Evolutionary conservation across 345 rosid genomes (phyloP), one percentile per base, ranked within the genome.

Genomic region (Camelina laxa): DNA sequence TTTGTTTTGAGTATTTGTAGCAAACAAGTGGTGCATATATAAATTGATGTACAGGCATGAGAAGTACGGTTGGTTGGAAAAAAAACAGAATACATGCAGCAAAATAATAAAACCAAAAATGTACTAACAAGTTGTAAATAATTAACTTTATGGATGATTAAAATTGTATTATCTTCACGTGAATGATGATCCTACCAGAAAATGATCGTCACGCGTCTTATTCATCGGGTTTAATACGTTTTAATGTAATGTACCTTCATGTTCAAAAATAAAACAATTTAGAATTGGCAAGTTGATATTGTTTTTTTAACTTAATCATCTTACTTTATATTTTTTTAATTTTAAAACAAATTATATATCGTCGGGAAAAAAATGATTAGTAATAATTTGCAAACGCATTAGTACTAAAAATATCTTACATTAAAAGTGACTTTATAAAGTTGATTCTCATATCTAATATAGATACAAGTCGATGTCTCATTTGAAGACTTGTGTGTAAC

Each of bases 331-430:
- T 31, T 64, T 36, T 5, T 2, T 33, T 33, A 19, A 53, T 16
- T 19, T 1, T 31, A 3, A 17, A 39, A 41, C 55, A 67, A 50
- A 50, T 60, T 39, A 45, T 70, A 17, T 0, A n/a, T 69, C 17
- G 36, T 63, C 24, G 17, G 36, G 45, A 65, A 65, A 64, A 65
- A 65, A 64, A 63, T 76, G 75, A 76, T 76, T 55, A 64, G 65
- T 69, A 54, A 61, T 62, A 12, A 69, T 44, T 22, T 69, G 64
- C 3, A 58, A 17, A 38, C 14, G n/a, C 42, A 61, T 21, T 67
- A 17, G 8, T 13, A 50, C 2, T 24, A 16, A 1, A 41, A 30
- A 35, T 60, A 38, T n/a, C 60, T 6, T 17, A 36, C 44, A 36
- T 3, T 57, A 68, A 69, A 56, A 24, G 27, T 24, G 27, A 24